Evolutionary conservation across 192 early-diverging fungal species (phyloP).

Genomic region (Coemansia sp.): DNA sequence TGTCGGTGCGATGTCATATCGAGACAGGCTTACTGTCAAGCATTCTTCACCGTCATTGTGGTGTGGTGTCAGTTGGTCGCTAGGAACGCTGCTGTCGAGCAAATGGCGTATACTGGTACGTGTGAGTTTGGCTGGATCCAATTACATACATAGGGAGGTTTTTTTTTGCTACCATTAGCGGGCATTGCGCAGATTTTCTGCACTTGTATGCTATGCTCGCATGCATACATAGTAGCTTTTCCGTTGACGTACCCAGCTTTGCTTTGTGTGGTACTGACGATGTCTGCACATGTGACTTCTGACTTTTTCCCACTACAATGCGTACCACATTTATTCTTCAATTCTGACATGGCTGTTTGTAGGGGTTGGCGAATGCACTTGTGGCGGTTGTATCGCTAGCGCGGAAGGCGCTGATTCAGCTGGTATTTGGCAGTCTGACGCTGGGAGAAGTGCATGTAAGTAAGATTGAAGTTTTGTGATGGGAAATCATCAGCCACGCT

Average conservation of each 20-base stretch:
- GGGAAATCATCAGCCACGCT: not conserved
- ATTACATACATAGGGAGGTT: not conserved
- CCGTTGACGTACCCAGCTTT: not conserved
- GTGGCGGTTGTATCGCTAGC: constrained; percentile 46
- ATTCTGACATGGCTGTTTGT: constrained; percentile 3
- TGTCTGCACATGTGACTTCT: not conserved
- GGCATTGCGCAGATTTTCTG: not conserved
- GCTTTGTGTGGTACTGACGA: not conserved
- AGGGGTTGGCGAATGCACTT: constrained; percentile 51
- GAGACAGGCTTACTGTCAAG: constrained; percentile 47
- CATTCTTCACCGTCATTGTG: constrained; percentile 43
- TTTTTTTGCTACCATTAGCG: not conserved
- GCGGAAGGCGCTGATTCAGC: constrained; percentile 48
- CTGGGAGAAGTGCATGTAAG: constrained; percentile 52
- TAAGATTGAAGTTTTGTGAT: not conserved
- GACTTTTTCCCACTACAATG: not conserved
- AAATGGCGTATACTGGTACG: constrained; percentile 54
- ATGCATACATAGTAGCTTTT: not conserved
- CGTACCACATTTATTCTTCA: not conserved
- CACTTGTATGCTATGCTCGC: not conserved
- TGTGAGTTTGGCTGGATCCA: not conserved
- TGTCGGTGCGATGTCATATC: constrained; percentile 20
- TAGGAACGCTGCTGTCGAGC: constrained; percentile 43
- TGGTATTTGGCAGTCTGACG: constrained; percentile 46
- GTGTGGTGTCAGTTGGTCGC: constrained; percentile 52